Percentiles rank a stretch among this genome's conserved stretches.
These are phyloP conservation scores for Hypomyces rosellus DNA, from an alignment of 2,329 filamentous ascomycete genomes.

Conservation along the genomic window DNA sequence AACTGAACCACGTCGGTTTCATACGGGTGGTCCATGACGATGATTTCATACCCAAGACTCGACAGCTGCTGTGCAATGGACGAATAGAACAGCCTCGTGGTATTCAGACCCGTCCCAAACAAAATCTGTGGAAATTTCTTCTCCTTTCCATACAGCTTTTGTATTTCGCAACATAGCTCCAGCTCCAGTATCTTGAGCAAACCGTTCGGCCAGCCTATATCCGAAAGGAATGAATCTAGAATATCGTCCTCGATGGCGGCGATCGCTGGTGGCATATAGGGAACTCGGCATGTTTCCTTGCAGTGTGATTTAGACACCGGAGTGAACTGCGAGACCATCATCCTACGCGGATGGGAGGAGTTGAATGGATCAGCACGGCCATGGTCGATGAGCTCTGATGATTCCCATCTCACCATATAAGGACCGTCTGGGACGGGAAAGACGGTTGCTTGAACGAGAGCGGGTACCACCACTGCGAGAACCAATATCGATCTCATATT, in stretches of 20 bases:
- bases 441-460: not conserved
- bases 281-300: slow-evolving; percentile 15
- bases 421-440: slow-evolving; percentile 7
- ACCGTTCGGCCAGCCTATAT: slow-evolving; percentile 14
- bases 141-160: not conserved
- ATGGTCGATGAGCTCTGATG: slow-evolving; percentile 24
- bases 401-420: slow-evolving; percentile 13
- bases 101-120: slow-evolving; percentile 16
- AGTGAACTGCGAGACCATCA: slow-evolving; percentile 20
- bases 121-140: slow-evolving; percentile 13
- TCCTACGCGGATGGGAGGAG: slow-evolving; percentile 15
- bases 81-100: slow-evolving; percentile 31
- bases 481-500: not conserved
- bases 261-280: slow-evolving; percentile 17
- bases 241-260: slow-evolving; percentile 17
- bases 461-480: not conserved
- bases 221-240: slow-evolving; percentile 10
- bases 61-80: slow-evolving; percentile 34
- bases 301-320: slow-evolving; percentile 15
- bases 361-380: slow-evolving; percentile 27
- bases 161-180: slow-evolving; percentile 17
- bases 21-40: slow-evolving; percentile 39
- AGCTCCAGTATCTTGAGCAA: slow-evolving; percentile 15
- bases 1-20: slow-evolving; percentile 36
- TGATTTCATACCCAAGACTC: slow-evolving; percentile 34